Percentiles rank a stretch among this genome's conserved stretches.
Conservation (phyloP, 495 filamentous ascomycete species). For the Penicillium diatomitis region DNA sequence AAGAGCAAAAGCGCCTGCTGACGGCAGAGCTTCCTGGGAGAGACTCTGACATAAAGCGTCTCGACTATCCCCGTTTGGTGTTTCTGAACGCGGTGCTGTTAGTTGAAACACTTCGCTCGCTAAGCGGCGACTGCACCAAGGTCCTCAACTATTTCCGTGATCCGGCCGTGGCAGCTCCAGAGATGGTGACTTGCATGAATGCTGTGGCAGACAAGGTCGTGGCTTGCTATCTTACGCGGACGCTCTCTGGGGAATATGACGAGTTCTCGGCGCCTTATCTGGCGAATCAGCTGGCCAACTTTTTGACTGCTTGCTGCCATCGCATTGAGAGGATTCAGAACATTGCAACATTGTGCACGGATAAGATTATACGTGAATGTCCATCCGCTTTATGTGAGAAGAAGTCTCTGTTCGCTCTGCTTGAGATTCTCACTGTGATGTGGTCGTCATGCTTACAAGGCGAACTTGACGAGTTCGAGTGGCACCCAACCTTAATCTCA, state of each 20-base stretch:
- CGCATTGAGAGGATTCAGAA: constrained; percentile 82
- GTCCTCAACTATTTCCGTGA: constrained; percentile 86
- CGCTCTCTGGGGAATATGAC: constrained; percentile 57
- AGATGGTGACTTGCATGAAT: constrained; percentile 80
- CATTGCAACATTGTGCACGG: constrained; percentile 69
- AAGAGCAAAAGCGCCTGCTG: constrained; percentile 71
- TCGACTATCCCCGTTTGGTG: constrained; percentile 80
- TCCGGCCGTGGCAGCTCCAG: constrained; percentile 66
- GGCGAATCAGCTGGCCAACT: constrained; percentile 75
- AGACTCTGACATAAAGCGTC: constrained; percentile 63
- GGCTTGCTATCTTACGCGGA: constrained; percentile 61
- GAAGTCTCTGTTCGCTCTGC: constrained; percentile 78
- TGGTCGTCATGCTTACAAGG: constrained; percentile 90
- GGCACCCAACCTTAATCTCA: constrained; percentile 70
- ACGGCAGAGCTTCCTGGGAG: constrained; percentile 60
- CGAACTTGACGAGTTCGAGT: constrained; percentile 89
- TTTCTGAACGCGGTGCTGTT: constrained; percentile 83
- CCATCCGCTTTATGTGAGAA: constrained; percentile 88
- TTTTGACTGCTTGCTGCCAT: constrained; percentile 86
- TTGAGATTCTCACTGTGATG: constrained; percentile 87
- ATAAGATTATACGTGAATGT: constrained; percentile 71
- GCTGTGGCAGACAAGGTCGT: constrained; percentile 68
- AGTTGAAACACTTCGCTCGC: constrained; percentile 75
- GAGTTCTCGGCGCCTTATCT: constrained; percentile 74
- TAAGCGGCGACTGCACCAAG: constrained; percentile 77